Evolutionary conservation across 1,139 yeast genomes (phyloP), one percentile per base, ranked within the genome.

Genomic region (Arxiozyma telluris): DNA sequence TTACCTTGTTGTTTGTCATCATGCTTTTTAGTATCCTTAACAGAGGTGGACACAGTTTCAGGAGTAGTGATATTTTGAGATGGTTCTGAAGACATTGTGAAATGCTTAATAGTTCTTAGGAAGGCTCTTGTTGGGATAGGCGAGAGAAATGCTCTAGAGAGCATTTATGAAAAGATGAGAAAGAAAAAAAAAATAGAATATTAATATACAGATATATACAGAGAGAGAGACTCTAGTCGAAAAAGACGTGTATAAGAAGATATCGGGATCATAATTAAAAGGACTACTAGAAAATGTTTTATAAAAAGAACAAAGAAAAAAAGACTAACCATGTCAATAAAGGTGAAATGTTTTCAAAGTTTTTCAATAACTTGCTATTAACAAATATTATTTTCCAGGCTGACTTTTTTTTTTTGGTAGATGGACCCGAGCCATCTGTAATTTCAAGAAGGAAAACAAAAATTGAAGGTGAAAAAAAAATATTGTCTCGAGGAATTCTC

Each of bases 1-100:
- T 69, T 62, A 53, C 57, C 55, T 49, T 56, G 57, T 46, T 56
- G 53, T 27, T 47, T 50, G 34, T 39, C 55, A 27, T 53, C 48
- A 42, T 55, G 38, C 21, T 54, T 53, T 22, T 42, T 43, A 21
- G 58, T 43, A 39, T 54, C 54, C 11, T 58, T 30, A 11, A 50
- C 43, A 38, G 52, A 48, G n/a, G 52, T 27, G 20, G 50, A 22
- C 5, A 34, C 34, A 11, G 41, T 34, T 20, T 18, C 34, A 34
- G 41, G 38, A 20, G 11, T 27, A 38, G 38, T 22, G 15, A 21
- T 38, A 21, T 18, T 41, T 46, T 46, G 49, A 25, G 47, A 18
- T 49, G 42, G 47, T 50, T 50, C 47, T 47, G 51, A 34, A 34
- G 53, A 50, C 55, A 53, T 53, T 18, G 47, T 30, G 41, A 22